These are phyloP conservation scores for Pyracantha coccinea DNA, from an alignment of 331 rosid species.

Conservation along the genomic window DNA sequence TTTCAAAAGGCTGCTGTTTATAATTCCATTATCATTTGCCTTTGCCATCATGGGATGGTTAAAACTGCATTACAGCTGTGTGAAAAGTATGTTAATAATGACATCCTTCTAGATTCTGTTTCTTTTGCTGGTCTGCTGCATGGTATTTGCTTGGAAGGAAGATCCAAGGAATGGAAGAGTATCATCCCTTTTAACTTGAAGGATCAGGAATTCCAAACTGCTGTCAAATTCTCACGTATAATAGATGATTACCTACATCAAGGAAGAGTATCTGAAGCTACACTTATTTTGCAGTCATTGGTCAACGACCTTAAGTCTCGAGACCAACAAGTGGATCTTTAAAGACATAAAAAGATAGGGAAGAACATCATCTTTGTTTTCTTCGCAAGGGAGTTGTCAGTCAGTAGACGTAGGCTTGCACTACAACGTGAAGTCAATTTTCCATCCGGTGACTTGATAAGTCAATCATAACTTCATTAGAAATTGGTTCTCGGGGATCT, in stretches of 20 bases:
- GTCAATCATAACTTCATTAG: too few species aligned
- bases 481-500: background rate
- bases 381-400: slow-evolving; percentile 4
- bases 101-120: slow-evolving; percentile 43
- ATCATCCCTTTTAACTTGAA: slow-evolving; percentile 36
- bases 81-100: slow-evolving; percentile 44
- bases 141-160: slow-evolving; percentile 62
- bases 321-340: slow-evolving; percentile 21
- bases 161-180: slow-evolving; percentile 57
- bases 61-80: slow-evolving; percentile 51
- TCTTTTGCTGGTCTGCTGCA: slow-evolving; percentile 56
- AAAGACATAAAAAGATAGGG: slow-evolving; percentile 13
- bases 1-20: slow-evolving; percentile 37
- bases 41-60: slow-evolving; percentile 63
- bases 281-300: slow-evolving; percentile 47
- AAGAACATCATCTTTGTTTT: background rate
- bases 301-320: slow-evolving; percentile 31
- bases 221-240: slow-evolving; percentile 48
- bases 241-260: slow-evolving; percentile 42
- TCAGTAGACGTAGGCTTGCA: background rate
- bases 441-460: background rate
- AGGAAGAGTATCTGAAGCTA: slow-evolving; percentile 54
- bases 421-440: background rate
- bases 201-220: slow-evolving; percentile 42
- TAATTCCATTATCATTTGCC: slow-evolving; percentile 63